Evolutionary conservation across 257 asterid species (phyloP).

Genomic region (Rehmannia glutinosa): DNA sequence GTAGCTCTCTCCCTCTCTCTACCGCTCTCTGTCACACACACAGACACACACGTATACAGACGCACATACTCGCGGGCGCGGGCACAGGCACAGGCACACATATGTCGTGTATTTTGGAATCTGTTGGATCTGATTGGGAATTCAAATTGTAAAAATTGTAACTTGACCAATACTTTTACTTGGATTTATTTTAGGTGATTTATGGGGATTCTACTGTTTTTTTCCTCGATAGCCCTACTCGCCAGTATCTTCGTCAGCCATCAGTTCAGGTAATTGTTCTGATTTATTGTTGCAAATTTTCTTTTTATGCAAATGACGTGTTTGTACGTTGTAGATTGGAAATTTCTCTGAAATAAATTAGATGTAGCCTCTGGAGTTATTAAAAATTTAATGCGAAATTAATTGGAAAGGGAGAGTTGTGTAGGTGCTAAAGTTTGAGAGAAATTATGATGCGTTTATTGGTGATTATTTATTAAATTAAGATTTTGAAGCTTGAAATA

Average conservation of each 20-base stretch:
- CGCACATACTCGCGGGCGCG: background rate
- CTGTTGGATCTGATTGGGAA: slow-evolving; percentile 17
- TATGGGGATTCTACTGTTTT: slow-evolving; percentile 57
- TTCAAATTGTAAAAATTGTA: background rate
- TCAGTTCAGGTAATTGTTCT: slow-evolving; percentile 32
- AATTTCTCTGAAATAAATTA: background rate
- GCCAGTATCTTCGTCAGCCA: slow-evolving; percentile 50
- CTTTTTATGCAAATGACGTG: background rate
- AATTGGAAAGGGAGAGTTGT: background rate
- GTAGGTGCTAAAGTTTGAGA: background rate
- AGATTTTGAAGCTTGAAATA: background rate
- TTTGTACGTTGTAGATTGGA: background rate
- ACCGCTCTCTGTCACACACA: background rate
- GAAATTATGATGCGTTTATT: background rate
- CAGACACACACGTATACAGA: background rate
- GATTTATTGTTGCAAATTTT: background rate
- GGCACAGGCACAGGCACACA: background rate
- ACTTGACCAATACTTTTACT: slow-evolving; percentile 7
- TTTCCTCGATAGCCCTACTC: slow-evolving; percentile 61
- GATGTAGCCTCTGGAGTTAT: background rate
- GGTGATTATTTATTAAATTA: background rate
- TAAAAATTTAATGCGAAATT: background rate
- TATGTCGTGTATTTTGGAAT: slow-evolving; percentile 5
- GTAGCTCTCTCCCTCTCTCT: slow-evolving; percentile 22
- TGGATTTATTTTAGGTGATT: slow-evolving; percentile 39